Evolutionary conservation across 2,329 filamentous ascomycete genomes (phyloP).

Genomic region (Juglanconis oblonga): DNA sequence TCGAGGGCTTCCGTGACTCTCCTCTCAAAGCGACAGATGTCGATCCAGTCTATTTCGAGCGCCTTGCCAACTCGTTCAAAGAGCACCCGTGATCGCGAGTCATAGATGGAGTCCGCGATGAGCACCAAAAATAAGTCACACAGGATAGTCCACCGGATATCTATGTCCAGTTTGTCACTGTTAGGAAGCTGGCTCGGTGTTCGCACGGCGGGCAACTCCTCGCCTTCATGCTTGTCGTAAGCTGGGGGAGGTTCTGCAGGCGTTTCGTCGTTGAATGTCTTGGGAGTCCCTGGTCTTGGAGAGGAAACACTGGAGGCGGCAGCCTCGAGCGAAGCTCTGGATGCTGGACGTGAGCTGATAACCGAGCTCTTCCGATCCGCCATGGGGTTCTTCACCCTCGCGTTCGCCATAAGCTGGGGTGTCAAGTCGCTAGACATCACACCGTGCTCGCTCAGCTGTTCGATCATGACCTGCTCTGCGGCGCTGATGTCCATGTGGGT

Average conservation of each 20-base stretch:
- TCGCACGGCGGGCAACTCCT: constrained; percentile 75
- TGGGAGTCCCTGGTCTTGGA: constrained; percentile 22
- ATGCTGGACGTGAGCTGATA: constrained; percentile 10
- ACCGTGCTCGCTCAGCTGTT: constrained; percentile 90
- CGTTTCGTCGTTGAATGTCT: constrained; percentile 39
- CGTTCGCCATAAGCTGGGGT: constrained; percentile 83
- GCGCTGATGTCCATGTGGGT: constrained; percentile 93
- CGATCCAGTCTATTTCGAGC: constrained; percentile 81
- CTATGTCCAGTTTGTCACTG: constrained; percentile 86
- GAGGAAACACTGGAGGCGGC: neutral
- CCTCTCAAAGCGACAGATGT: constrained; percentile 96
- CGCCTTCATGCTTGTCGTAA: constrained; percentile 61
- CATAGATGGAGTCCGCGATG: constrained; percentile 95
- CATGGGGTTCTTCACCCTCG: constrained; percentile 89
- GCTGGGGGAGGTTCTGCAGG: constrained; percentile 53
- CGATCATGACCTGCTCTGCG: constrained; percentile 96
- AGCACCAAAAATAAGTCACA: constrained; percentile 93
- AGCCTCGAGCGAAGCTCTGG: constrained; percentile 9
- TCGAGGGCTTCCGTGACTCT: constrained; percentile 93
- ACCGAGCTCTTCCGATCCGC: constrained; percentile 42
- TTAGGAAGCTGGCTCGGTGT: constrained; percentile 79
- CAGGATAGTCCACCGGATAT: constrained; percentile 93
- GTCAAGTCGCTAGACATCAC: constrained; percentile 82
- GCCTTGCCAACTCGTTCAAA: constrained; percentile 79
- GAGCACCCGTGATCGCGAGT: constrained; percentile 79